phyloP scores from a whole-genome alignment of 768 basidiomycete species.

The Suillus subalutaceus region DNA sequence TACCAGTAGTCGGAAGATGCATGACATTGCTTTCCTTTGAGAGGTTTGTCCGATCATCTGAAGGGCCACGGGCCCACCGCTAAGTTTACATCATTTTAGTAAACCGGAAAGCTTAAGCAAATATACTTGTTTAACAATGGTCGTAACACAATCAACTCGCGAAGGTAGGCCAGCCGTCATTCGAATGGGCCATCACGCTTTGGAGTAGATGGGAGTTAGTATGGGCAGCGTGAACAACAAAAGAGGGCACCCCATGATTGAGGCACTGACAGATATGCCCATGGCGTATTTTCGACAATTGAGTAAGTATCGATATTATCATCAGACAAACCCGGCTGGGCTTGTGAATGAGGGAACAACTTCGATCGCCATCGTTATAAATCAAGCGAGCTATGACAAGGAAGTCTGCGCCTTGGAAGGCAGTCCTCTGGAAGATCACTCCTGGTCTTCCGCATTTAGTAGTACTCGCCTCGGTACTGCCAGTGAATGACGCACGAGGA shows the following conservation, averaged over 20 bases:
- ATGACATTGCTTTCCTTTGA: too few relatives aligned
- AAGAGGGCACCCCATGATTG: slow-evolving; percentile 65
- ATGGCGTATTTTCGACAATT: slow-evolving; percentile 4
- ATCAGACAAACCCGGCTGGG: slow-evolving; percentile 69
- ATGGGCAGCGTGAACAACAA: slow-evolving; percentile 49
- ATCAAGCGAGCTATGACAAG: slow-evolving; percentile 49
- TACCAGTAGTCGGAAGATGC: too few relatives aligned
- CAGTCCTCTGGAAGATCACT: slow-evolving; percentile 35
- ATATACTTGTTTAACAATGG: too few relatives aligned
- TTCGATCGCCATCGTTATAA: slow-evolving; percentile 63
- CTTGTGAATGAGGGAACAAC: slow-evolving; percentile 68
- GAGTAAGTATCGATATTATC: slow-evolving; percentile 4
- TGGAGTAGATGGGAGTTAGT: slow-evolving; percentile 66
- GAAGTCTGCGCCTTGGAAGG: slow-evolving; percentile 31
- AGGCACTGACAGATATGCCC: slow-evolving; percentile 65
- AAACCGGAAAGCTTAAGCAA: too few relatives aligned
- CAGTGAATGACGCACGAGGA: slow-evolving; percentile 7
- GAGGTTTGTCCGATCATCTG: too few relatives aligned
- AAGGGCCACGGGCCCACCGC: too few relatives aligned
- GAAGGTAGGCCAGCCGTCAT: slow-evolving; percentile 37
- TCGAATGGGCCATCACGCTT: slow-evolving; percentile 67
- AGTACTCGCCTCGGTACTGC: slow-evolving; percentile 46
- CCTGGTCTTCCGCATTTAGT: slow-evolving; percentile 35
- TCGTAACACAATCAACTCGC: too few relatives aligned
- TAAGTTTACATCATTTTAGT: too few relatives aligned